These are phyloP conservation scores for Moringa oleifera DNA, from an alignment of 345 rosid species.

Conservation along the genomic window DNA sequence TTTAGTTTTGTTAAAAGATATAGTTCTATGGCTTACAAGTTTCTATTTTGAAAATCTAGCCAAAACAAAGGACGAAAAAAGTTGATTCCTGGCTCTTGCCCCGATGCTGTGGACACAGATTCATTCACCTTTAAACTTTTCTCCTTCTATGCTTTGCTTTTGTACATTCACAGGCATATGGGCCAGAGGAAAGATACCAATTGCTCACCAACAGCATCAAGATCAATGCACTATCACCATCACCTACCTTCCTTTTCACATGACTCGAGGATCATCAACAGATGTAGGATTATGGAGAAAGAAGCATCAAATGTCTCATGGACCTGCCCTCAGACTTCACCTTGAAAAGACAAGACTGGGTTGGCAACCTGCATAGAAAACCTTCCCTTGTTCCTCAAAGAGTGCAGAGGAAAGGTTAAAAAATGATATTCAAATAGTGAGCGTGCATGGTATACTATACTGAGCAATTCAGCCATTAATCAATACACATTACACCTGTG, in stretches of 20 bases:
- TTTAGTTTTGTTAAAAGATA: too few relatives aligned
- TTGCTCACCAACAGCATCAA: conserved; percentile 7
- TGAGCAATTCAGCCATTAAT: conserved; percentile 4
- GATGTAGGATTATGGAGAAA: conserved; percentile 3
- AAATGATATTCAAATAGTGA: conserved; percentile 24
- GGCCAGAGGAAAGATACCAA: conserved; percentile 3
- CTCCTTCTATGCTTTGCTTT: conserved; percentile 17
- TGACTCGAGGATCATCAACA: neutral
- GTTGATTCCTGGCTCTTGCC: too few relatives aligned
- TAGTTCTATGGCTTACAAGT: too few relatives aligned
- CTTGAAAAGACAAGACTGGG: conserved; percentile 20
- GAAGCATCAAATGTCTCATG: conserved; percentile 15
- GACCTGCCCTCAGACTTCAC: conserved; percentile 11
- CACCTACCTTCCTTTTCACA: conserved; percentile 3
- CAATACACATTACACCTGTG: neutral
- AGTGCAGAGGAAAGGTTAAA: neutral
- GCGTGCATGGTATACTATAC: conserved; percentile 31
- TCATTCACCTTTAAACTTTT: conserved; percentile 17
- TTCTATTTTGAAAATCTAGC: too few relatives aligned
- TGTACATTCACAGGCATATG: conserved; percentile 17
- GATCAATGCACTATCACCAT: conserved; percentile 9
- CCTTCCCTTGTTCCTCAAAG: conserved; percentile 12
- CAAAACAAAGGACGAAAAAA: too few relatives aligned
- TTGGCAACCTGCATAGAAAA: conserved; percentile 13
- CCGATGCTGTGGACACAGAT: too few relatives aligned